Evolutionary conservation across 768 basidiomycete genomes (phyloP).

Genomic region (Porphyrellus cyaneotinctus): DNA sequence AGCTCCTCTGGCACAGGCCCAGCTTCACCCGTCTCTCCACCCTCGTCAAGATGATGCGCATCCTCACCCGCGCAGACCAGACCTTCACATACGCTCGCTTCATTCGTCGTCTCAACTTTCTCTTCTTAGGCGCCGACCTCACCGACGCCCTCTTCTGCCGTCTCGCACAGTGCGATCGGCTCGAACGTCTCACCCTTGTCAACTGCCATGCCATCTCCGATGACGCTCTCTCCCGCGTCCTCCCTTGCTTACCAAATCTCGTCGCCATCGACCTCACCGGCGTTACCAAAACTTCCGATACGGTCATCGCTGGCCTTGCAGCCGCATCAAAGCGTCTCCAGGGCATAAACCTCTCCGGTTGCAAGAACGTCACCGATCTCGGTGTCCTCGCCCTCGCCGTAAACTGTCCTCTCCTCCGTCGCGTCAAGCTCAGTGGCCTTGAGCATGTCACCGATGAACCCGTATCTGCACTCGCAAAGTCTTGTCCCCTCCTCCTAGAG

Average conservation of each 20-base stretch:
- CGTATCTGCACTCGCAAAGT: slow-evolving; percentile 69
- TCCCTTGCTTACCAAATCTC: slow-evolving; percentile 69
- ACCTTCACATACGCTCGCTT: slow-evolving; percentile 87
- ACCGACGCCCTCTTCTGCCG: slow-evolving; percentile 69
- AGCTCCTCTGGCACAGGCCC: slow-evolving; percentile 93
- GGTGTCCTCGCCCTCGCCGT: slow-evolving; percentile 74
- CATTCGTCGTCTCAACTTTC: slow-evolving; percentile 88
- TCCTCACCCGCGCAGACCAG: slow-evolving; percentile 59
- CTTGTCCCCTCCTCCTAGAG: slow-evolving; percentile 86
- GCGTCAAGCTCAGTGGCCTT: slow-evolving; percentile 85
- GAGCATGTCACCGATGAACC: slow-evolving; percentile 71
- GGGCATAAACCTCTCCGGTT: slow-evolving; percentile 87
- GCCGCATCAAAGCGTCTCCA: slow-evolving; percentile 70
- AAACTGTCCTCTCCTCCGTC: slow-evolving; percentile 71
- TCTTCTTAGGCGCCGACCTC: slow-evolving; percentile 63
- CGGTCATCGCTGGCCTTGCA: slow-evolving; percentile 69
- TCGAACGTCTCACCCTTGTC: slow-evolving; percentile 87
- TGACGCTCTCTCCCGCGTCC: slow-evolving; percentile 55
- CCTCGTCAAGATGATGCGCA: slow-evolving; percentile 72
- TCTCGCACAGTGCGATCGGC: slow-evolving; percentile 68
- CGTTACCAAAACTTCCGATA: slow-evolving; percentile 65
- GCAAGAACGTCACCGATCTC: slow-evolving; percentile 72
- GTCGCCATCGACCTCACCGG: slow-evolving; percentile 84
- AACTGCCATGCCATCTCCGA: slow-evolving; percentile 70
- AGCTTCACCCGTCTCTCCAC: slow-evolving; percentile 64